These are phyloP conservation scores for Cinnamomum micranthum DNA, from an alignment of 164 flowering plant species.

Conservation along the genomic window DNA sequence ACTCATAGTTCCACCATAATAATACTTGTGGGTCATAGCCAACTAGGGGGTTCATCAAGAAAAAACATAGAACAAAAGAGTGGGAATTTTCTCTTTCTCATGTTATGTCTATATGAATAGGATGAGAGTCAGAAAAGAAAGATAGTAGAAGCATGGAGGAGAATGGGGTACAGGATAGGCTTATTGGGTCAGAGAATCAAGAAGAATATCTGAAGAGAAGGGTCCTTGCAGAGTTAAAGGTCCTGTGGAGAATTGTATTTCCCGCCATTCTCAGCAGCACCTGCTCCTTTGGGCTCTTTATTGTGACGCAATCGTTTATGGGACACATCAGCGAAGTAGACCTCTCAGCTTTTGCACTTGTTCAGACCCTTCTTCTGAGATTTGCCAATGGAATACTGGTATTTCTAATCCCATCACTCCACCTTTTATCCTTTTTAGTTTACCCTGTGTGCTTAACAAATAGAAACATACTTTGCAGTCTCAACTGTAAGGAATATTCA, in stretches of 20 bases:
- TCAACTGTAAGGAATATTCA: not conserved
- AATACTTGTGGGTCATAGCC: no score
- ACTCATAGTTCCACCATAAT: no score
- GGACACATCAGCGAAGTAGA: conserved; percentile 46
- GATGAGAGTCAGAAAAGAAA: not conserved
- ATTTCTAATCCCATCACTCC: not conserved
- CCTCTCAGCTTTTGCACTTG: conserved; percentile 47
- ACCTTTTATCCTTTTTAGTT: no score
- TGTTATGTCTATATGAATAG: no score
- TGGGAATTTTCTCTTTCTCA: no score
- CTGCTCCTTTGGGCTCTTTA: conserved; percentile 31
- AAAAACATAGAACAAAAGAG: no score
- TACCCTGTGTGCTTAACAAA: no score
- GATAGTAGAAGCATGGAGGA: not conserved
- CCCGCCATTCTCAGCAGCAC: conserved; percentile 49
- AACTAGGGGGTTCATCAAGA: no score
- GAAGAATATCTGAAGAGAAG: conserved; percentile 8
- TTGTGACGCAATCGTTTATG: conserved; percentile 45
- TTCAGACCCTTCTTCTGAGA: conserved; percentile 35
- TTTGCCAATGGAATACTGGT: conserved; percentile 49
- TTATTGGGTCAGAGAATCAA: not conserved
- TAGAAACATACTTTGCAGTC: not conserved
- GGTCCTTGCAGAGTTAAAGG: conserved; percentile 35
- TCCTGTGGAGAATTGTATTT: conserved; percentile 47
- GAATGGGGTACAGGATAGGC: not conserved